Base-by-base conservation (phyloP, 495 filamentous ascomycete species). In the Penicillium angulare region DNA sequence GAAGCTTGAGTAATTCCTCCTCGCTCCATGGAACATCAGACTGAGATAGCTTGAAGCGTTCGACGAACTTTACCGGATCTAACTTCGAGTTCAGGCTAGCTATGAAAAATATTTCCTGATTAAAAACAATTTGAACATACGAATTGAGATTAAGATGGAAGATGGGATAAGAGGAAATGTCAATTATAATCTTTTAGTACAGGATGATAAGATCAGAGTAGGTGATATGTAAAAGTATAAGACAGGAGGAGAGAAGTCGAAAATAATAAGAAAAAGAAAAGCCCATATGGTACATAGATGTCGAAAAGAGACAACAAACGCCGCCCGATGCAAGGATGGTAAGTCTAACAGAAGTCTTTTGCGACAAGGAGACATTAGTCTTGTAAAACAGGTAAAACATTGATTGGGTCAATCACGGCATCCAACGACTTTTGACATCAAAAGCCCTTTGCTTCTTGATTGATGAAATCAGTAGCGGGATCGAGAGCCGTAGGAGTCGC, bases 211-310 rank as follows among this genome's bases (percentile, higher is more conserved):
- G 52, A n/a, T n/a, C n/a, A n/a, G n/a, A n/a, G n/a, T n/a, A n/a
- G n/a, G n/a, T n/a, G n/a, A n/a, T n/a, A n/a, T n/a, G 26, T 26
- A 53, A 23, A 38, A 49, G 36, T 47, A 50, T 51, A 59, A 59
- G 40, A 62, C 56, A 57, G 35, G 59, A 65, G 61, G 40, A 47
- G 61, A 65, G 61, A 65, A 65, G 61, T 47, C 27, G 26, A 47
- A 50, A 39, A 31, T 12, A 31, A 45, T 13, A 22, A 52, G 50
- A 26, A 51, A 54, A 56, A 22, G 53, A 36, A 53, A 31, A 45
- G 22, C 16, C 40, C 35, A 41, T 59, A 56, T 53, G 39, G 33
- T 56, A 56, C 50, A 62, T 36, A 42, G 36, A 34, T 24, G 36
- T 38, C 42, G 35, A 57, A 17, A 52, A 48, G 43, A 54, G 50